Evolutionary conservation across 23 red algal species (phyloP).

Genomic region (Gracilaria gracilis): DNA sequence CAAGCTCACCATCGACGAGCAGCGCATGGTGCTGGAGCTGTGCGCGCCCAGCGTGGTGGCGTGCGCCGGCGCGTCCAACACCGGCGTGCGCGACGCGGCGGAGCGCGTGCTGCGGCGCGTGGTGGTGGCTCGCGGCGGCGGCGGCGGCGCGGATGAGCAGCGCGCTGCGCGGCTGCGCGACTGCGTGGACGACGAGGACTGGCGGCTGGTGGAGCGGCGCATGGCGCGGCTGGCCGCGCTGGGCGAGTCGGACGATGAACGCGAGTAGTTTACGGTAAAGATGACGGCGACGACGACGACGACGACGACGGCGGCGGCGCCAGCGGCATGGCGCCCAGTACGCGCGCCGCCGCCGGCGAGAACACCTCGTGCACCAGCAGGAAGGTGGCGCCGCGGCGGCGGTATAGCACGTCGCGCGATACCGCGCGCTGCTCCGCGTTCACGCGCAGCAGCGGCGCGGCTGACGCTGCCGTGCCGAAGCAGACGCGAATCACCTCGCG

Average conservation of each 20-base stretch:
- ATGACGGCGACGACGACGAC: not conserved
- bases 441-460: not conserved
- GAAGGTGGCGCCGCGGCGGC: not conserved
- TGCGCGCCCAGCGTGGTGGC: slow-evolving; percentile 15
- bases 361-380: slow-evolving; percentile 21
- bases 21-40: not conserved
- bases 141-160: not conserved
- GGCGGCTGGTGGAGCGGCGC: slow-evolving; percentile 21
- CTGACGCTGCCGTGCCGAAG: too few species aligned
- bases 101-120: slow-evolving; percentile 43
- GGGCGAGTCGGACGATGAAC: slow-evolving; percentile 29
- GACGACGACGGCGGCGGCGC: not conserved
- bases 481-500: too few species aligned
- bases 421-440: not conserved
- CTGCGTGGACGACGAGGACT: slow-evolving; percentile 11
- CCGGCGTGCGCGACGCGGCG: slow-evolving; percentile 44
- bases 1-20: not conserved
- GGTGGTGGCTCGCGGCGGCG: not conserved
- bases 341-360: not conserved
- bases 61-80: slow-evolving; percentile 35
- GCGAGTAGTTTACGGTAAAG: not conserved
- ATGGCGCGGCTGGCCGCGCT: not conserved
- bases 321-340: slow-evolving; percentile 23
- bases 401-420: slow-evolving; percentile 18
- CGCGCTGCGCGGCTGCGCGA: not conserved